phyloP scores from a whole-genome alignment of 345 rosid genomes.

The Acer yangbiense region DNA sequence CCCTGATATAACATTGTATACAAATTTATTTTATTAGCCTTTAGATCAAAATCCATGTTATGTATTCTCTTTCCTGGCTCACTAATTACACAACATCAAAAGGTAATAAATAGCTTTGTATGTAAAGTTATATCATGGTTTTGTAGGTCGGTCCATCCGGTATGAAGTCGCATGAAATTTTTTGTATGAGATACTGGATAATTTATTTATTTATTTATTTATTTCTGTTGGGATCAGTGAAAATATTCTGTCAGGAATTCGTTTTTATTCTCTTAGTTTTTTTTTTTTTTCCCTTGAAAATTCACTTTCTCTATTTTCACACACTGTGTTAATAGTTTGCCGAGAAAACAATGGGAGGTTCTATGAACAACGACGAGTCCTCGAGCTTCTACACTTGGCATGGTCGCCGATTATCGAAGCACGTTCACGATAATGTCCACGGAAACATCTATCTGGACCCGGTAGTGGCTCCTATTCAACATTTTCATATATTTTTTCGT shows the following conservation, averaged over 20 bases:
- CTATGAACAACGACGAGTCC: not conserved
- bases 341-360: slow-evolving; percentile 23
- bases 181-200: too few species aligned
- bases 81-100: too few species aligned
- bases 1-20: too few species aligned
- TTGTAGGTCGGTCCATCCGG: too few species aligned
- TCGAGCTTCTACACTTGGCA: slow-evolving; percentile 12
- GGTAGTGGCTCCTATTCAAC: slow-evolving; percentile 26
- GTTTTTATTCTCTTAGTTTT: not conserved
- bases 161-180: too few species aligned
- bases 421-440: slow-evolving; percentile 58
- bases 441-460: slow-evolving; percentile 57
- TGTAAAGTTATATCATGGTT: too few species aligned
- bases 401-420: slow-evolving; percentile 43
- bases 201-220: too few species aligned
- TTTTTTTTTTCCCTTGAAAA: not conserved
- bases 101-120: too few species aligned
- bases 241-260: not conserved
- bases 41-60: too few species aligned
- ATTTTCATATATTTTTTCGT: not conserved
- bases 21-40: too few species aligned
- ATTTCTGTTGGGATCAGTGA: too few species aligned
- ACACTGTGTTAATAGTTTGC: not conserved
- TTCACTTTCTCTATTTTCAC: not conserved
- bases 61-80: too few species aligned